Conservation (phyloP, 2,329 filamentous ascomycete species). For the Pseudocercospora fuligena region DNA sequence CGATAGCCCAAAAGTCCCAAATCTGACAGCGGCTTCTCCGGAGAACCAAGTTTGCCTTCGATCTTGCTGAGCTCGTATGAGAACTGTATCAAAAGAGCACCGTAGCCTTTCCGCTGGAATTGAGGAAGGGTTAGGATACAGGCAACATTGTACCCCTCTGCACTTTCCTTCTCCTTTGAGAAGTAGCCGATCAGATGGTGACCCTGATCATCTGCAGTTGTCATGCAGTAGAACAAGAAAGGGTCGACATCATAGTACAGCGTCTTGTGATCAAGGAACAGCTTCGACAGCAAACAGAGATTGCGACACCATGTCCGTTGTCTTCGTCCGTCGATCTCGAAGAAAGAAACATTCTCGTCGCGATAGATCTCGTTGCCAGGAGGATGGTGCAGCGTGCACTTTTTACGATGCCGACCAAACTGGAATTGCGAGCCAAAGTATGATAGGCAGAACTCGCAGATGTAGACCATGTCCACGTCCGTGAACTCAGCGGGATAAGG, state of each 20-base stretch:
- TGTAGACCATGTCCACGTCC: slow-evolving; percentile 87
- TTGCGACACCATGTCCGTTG: slow-evolving; percentile 98
- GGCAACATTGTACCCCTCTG: slow-evolving; percentile 95
- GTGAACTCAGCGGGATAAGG: slow-evolving; percentile 91
- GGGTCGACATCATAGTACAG: slow-evolving; percentile 99
- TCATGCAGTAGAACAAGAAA: slow-evolving; percentile 99
- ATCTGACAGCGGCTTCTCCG: slow-evolving; percentile 95
- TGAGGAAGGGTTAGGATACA: slow-evolving; percentile 97
- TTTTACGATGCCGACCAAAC: slow-evolving; percentile 82
- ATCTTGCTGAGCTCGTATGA: slow-evolving; percentile 96
- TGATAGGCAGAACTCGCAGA: slow-evolving; percentile 94
- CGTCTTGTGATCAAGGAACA: slow-evolving; percentile 97
- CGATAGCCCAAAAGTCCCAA: slow-evolving; percentile 90
- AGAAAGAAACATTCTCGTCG: slow-evolving; percentile 91
- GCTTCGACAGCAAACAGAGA: slow-evolving; percentile 88
- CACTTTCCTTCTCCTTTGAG: slow-evolving; percentile 96
- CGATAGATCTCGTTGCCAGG: slow-evolving; percentile 98
- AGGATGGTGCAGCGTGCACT: slow-evolving; percentile 89
- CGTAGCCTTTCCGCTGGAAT: slow-evolving; percentile 93
- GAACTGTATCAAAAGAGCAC: slow-evolving; percentile 91
- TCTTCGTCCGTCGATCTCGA: slow-evolving; percentile 92
- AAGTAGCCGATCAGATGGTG: slow-evolving; percentile 99
- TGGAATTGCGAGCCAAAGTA: slow-evolving; percentile 85
- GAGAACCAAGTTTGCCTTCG: slow-evolving; percentile 91
- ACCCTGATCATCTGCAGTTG: slow-evolving; percentile 82